Conservation (phyloP, 2,329 filamentous ascomycete species). For the Neocucurbitaria cava region DNA sequence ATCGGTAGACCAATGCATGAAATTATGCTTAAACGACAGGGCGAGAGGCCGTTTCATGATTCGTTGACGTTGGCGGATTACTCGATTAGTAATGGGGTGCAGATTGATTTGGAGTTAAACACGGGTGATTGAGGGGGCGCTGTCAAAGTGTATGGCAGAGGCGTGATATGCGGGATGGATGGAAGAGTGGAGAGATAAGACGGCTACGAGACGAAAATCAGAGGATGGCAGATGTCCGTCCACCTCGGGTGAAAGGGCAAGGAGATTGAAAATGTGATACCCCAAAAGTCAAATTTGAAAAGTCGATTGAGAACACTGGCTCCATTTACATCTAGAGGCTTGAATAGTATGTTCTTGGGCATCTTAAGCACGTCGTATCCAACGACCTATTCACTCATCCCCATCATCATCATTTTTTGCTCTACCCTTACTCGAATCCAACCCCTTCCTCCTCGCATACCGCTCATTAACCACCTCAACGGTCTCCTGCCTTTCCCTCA, state of each 20-base stretch:
- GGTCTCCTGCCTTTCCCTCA: conserved; percentile 63
- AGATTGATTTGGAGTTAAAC: conserved; percentile 56
- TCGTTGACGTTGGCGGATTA: conserved; percentile 88
- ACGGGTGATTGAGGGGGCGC: conserved; percentile 42
- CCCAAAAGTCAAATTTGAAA: too few relatives aligned
- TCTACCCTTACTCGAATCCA: conserved; percentile 31
- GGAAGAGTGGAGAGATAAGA: too few relatives aligned
- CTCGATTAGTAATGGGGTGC: conserved; percentile 88
- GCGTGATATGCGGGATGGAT: neutral
- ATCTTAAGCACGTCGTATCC: neutral
- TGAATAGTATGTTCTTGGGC: neutral
- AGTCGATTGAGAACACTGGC: neutral
- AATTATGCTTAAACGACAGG: conserved; percentile 90
- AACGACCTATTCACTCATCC: conserved; percentile 30
- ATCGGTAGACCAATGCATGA: conserved; percentile 90
- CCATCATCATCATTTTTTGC: conserved; percentile 37
- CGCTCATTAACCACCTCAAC: conserved; percentile 69
- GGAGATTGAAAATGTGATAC: neutral
- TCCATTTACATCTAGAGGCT: neutral
- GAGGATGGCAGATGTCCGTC: too few relatives aligned
- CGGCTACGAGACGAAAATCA: too few relatives aligned
- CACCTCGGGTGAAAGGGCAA: neutral
- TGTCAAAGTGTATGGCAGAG: neutral
- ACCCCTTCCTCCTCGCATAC: conserved; percentile 61
- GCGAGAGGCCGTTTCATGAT: conserved; percentile 93